These are phyloP conservation scores for Paraconiothyrium brasiliense DNA, from an alignment of 2,329 filamentous ascomycete genomes.

Conservation along the genomic window DNA sequence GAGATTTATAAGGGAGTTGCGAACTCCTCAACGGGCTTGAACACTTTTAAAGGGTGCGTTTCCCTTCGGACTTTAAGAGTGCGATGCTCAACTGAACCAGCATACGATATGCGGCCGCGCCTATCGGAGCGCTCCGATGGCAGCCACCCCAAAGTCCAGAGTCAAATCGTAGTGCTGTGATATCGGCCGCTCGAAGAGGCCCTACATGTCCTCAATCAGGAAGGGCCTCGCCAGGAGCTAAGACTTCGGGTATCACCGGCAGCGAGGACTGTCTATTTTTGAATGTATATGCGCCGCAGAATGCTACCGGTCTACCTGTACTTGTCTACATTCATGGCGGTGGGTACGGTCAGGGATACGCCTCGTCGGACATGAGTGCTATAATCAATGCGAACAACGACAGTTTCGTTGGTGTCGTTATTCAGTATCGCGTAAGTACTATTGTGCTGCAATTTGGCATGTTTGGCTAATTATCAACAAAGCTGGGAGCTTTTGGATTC, in stretches of 20 bases:
- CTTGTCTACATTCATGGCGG: slow-evolving; percentile 40
- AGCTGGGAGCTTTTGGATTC: slow-evolving; percentile 59
- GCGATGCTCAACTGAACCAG: slow-evolving; percentile 17
- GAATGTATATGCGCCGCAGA: slow-evolving; percentile 44
- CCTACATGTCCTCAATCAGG: slow-evolving; percentile 13
- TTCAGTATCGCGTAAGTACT: slow-evolving; percentile 57
- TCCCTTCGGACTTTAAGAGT: background rate
- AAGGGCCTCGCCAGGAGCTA: slow-evolving; percentile 9
- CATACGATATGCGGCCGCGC: slow-evolving; percentile 33
- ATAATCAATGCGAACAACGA: slow-evolving; percentile 59
- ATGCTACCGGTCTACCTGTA: slow-evolving; percentile 40
- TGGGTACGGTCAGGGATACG: slow-evolving; percentile 51
- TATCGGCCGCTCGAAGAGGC: slow-evolving; percentile 16
- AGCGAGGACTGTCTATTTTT: slow-evolving; percentile 50
- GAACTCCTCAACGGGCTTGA: slow-evolving; percentile 28
- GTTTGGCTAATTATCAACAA: slow-evolving; percentile 2
- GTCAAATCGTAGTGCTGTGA: slow-evolving; percentile 19
- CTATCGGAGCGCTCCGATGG: slow-evolving; percentile 30
- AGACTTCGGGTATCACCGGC: background rate
- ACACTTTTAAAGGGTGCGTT: slow-evolving; percentile 36
- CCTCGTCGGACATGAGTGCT: slow-evolving; percentile 46
- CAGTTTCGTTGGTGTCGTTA: slow-evolving; percentile 58
- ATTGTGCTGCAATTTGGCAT: background rate
- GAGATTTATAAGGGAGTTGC: slow-evolving; percentile 29
- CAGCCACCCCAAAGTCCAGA: slow-evolving; percentile 26